Base-by-base conservation (phyloP, 225 moss, liverwort and hornwort species). In the Sphagnum tenellum region DNA sequence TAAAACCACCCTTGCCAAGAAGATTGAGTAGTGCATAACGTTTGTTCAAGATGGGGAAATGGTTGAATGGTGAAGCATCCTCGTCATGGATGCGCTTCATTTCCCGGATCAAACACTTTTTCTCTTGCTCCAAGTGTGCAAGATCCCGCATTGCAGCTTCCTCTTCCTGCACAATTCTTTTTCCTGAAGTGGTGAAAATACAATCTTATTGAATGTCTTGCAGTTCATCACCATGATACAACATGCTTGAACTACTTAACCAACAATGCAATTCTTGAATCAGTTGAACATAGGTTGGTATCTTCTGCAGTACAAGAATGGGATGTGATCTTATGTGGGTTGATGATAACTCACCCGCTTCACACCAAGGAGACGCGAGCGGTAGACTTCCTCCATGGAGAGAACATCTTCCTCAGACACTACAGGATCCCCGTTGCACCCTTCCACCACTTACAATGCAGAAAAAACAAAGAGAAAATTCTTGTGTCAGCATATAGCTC, bases 371-470 rank as follows among this genome's bases (percentile, higher is more conserved):
- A 89, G 77, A 63, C 91, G 94, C 66, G 90, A 87, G 55, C 91
- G 90, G 52, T 85, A 94, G 11, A 94, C 94, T 78, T 94, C 94
- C 78, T 94, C 94, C 91, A 94, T 89, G 55, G 89, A 90, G 75
- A 94, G 72, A 52, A 87, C 85, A 73, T 91, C 94, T 72, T 94
- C 94, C 83, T 94, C 94, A 44, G 85, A 83, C 89, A 89, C 85
- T 59, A 77, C 78, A 53, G 80, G 72, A 61, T 89, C 94, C 56
- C 79, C 85, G 62, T 66, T 78, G 72, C 74, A 85, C 46, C 78
- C 76, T 58, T 94, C 91, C 73, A 85, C 14, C 60, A 82, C 75
- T 74, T 80, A 75, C 78, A 64, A 29, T 29, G 29, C 29, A 29
- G 65, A 62, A 2, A 60, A 13, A 60, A 45, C 7, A 13, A 63